Conservation (phyloP, 1,139 yeast genomes). For the Hyphopichia fennica region DNA sequence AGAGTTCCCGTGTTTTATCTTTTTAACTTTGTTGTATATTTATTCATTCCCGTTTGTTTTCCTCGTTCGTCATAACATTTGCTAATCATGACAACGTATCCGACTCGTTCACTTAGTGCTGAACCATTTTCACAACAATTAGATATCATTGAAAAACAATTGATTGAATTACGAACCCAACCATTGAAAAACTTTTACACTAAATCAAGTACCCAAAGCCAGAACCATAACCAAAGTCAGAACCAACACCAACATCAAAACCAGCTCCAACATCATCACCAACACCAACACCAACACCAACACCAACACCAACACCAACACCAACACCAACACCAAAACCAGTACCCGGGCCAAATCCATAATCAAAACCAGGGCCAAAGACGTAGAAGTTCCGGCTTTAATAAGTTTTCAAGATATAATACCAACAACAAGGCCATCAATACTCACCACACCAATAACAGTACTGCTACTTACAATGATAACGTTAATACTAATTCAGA, state of each 20-base stretch:
- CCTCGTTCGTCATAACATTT: no score
- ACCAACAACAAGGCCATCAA: no score
- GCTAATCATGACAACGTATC: no score
- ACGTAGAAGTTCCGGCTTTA: neutral
- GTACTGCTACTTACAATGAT: no score
- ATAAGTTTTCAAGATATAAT: neutral
- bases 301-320: neutral
- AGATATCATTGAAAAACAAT: constrained; percentile 30
- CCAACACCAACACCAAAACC: constrained; percentile 6
- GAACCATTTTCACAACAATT: constrained; percentile 36
- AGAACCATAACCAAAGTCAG: neutral
- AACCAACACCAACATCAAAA: neutral
- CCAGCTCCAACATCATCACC: neutral
- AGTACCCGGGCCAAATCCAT: constrained; percentile 1
- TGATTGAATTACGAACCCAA: constrained; percentile 33
- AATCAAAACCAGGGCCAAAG: neutral
- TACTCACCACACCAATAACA: no score
- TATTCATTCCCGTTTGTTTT: no score
- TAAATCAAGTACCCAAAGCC: neutral
- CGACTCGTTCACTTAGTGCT: constrained; percentile 24
- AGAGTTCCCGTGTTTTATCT: no score
- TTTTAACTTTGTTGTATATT: no score
- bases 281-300: neutral
- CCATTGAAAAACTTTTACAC: constrained; percentile 18
- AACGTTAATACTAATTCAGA: no score